Evolutionary conservation across 257 asterid genomes (phyloP), one percentile per base, ranked within the genome.

Genomic region (Capsicum pubescens): DNA sequence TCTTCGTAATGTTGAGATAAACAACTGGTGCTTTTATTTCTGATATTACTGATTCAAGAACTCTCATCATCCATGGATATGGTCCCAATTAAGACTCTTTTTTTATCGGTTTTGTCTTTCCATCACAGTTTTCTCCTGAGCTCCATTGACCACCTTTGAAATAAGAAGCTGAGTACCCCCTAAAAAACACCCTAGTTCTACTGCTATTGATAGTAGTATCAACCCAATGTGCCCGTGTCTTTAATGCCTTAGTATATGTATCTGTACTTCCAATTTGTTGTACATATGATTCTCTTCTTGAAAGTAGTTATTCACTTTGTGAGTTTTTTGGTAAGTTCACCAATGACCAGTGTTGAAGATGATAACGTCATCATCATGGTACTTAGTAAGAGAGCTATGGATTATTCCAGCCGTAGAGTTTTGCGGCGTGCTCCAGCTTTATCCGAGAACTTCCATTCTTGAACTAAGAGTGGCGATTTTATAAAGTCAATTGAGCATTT

Each of bases 121-220:
- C 91, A 8, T 91, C 89, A 36, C 95, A 93, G 36, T 90, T 87
- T 3, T 94, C 97, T 0, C 95, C 94, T 2, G 42, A 63, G 16
- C 26, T 63, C 70, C 70, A 63, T 63, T 63, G 70, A 63, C 70
- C 39, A 63, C 42, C 94, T 77, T 88, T 91, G 93, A 91, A 93
- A 85, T 93, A 94, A 84, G 97, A 91, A 66, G 93, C 85, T 5
- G 95, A 87, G 82, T 87, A 91, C 69, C 97, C 94, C 1, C 86
- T 67, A 72, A 93, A 93, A 83, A 93, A 88, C 78, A 93, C 93
- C 4, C 8, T 74, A 13, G 94, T 88, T 72, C 83, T 81, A 60
- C 52, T 87, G 81, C 89, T 84, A 81, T 92, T 83, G 71, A 92
- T 84, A 32, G 87, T 91, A 52, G 87, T 21, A 81, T 26, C 32